Evolutionary conservation across 306 rosid species (phyloP).

Genomic region (Sesbania bispinosa): DNA sequence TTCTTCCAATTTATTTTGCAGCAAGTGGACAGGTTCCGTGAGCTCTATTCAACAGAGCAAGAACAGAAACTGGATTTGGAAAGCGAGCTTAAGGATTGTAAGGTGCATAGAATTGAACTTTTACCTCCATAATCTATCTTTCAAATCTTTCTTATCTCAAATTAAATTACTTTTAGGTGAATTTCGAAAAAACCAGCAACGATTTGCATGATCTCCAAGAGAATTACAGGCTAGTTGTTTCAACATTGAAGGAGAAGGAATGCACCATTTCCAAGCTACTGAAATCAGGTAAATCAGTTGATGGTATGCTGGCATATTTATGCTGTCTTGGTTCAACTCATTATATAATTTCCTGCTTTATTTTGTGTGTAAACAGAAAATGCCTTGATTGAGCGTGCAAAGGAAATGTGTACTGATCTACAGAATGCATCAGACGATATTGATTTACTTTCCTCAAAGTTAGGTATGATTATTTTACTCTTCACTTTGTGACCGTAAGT

Average conservation of each 20-base stretch:
- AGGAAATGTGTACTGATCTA: constrained; percentile 63
- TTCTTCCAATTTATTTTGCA: constrained; percentile 37
- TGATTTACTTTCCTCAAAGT: constrained; percentile 47
- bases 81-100: constrained; percentile 73
- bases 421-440: constrained; percentile 71
- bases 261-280: constrained; percentile 59
- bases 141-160: constrained; percentile 4
- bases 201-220: constrained; percentile 69
- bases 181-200: constrained; percentile 50
- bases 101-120: constrained; percentile 31
- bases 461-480: constrained; percentile 51
- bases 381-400: constrained; percentile 66
- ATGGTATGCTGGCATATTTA: neutral
- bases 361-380: constrained; percentile 48
- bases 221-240: constrained; percentile 48
- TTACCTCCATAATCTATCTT: neutral
- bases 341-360: constrained; percentile 8
- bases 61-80: constrained; percentile 70
- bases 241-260: constrained; percentile 72
- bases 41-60: constrained; percentile 73
- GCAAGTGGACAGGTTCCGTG: constrained; percentile 72
- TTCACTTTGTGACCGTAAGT: constrained; percentile 13
- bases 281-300: constrained; percentile 53
- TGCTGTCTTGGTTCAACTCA: constrained; percentile 6
- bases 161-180: constrained; percentile 41